A percentile compares a stretch with the other conserved stretches of the same genome.
Conservation (phyloP, 768 basidiomycete genomes). For the Lentinula edodes region DNA sequence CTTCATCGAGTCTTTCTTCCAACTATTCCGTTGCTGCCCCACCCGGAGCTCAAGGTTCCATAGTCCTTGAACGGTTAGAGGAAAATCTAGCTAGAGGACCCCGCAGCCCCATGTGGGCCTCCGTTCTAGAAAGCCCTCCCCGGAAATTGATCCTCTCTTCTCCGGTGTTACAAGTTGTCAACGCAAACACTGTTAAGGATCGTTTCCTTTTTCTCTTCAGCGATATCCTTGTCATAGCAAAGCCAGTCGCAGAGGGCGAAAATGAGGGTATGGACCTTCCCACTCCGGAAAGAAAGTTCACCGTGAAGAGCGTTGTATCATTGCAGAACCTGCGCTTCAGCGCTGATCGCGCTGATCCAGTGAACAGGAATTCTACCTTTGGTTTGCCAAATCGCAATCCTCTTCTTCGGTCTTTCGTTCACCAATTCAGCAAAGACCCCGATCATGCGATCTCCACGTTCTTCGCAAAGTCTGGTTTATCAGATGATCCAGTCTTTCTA, state of each 20-base stretch:
- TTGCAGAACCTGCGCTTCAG: conserved; percentile 64
- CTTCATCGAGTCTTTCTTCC: conserved; percentile 68
- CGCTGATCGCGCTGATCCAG: conserved; percentile 63
- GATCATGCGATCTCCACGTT: conserved; percentile 71
- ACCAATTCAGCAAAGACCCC: conserved; percentile 78
- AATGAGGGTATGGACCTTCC: conserved; percentile 55
- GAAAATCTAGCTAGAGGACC: conserved; percentile 62
- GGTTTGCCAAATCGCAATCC: conserved; percentile 48
- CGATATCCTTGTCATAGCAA: conserved; percentile 90
- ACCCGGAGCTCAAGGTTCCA: conserved; percentile 35
- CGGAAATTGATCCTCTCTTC: conserved; percentile 81
- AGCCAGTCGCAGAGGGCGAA: conserved; percentile 66
- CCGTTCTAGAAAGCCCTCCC: conserved; percentile 77
- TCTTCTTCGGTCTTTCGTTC: conserved; percentile 65
- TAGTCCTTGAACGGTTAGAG: conserved; percentile 65
- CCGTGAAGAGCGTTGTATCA: conserved; percentile 87
- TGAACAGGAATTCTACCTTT: conserved; percentile 33
- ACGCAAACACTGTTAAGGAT: conserved; percentile 91
- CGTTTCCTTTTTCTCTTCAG: conserved; percentile 96
- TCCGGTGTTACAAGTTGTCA: conserved; percentile 90
- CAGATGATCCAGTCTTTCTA: conserved; percentile 67
- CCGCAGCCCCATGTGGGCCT: conserved; percentile 53
- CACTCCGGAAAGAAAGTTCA: conserved; percentile 70
- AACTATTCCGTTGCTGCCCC: conserved; percentile 46
- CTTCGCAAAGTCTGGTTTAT: conserved; percentile 51